Conservation (phyloP, 2,329 filamentous ascomycete genomes). For the Aspergillus bombycis region DNA sequence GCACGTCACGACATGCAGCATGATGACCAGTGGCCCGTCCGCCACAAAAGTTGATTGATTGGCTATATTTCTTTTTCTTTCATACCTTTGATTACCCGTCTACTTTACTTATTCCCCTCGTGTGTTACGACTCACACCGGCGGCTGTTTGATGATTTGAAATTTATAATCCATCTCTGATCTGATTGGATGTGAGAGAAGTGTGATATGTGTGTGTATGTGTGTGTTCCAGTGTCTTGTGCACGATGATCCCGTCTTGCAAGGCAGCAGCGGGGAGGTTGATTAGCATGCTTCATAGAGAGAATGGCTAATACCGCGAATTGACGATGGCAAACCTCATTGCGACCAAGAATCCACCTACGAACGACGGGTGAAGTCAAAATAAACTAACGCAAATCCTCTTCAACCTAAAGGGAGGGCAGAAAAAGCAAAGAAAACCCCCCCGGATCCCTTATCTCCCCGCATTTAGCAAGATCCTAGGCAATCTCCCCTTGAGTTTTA, state of each 20-base stretch:
- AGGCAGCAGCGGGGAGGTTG: background rate
- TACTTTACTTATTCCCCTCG: constrained; percentile 17
- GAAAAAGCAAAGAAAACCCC: background rate
- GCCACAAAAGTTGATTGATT: constrained; percentile 14
- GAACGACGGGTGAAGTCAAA: background rate
- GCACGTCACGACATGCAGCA: constrained; percentile 21
- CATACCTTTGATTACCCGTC: background rate
- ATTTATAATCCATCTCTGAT: constrained; percentile 18
- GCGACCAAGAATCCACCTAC: background rate
- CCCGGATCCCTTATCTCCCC: background rate
- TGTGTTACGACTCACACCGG: constrained; percentile 19
- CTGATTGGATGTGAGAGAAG: background rate
- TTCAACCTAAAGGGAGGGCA: background rate
- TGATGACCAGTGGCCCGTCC: constrained; percentile 14
- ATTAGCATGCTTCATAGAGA: background rate
- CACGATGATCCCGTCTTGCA: background rate
- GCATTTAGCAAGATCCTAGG: background rate
- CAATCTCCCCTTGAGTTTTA: background rate
- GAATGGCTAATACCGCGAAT: constrained; percentile 2
- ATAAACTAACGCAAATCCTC: background rate
- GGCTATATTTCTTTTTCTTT: constrained; percentile 1
- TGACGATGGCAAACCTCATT: background rate
- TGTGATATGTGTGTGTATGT: background rate
- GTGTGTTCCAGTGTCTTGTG: background rate
- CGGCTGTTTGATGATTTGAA: constrained; percentile 21